Evolutionary conservation across 352 stramenopile genomes (phyloP).

Genomic region (Globisporangium perplexum): DNA sequence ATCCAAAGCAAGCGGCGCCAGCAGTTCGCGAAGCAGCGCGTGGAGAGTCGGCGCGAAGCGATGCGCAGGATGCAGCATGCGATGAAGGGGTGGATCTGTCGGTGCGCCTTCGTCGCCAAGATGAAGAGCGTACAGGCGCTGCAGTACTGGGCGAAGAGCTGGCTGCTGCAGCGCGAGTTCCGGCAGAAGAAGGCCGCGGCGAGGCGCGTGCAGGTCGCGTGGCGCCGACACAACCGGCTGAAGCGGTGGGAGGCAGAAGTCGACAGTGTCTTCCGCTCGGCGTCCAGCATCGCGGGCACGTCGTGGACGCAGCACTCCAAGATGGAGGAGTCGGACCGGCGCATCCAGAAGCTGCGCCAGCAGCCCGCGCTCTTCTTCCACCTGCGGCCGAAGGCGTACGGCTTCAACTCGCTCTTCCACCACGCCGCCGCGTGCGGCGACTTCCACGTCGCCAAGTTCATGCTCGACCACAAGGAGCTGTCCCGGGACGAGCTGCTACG

Average conservation of each 20-base stretch:
- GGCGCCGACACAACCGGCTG: constrained; percentile 29
- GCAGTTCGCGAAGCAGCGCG: constrained; percentile 17
- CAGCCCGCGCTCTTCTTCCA: constrained; percentile 43
- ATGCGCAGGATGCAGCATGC: constrained; percentile 39
- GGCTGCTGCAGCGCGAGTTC: constrained; percentile 44
- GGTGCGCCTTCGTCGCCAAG: constrained; percentile 33
- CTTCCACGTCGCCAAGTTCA: constrained; percentile 76
- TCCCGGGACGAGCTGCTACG: constrained; percentile 23
- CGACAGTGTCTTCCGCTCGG: constrained; percentile 37
- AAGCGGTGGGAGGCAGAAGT: constrained; percentile 39
- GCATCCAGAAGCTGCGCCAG: constrained; percentile 44
- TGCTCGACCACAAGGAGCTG: constrained; percentile 32
- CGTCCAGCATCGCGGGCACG: constrained; percentile 3
- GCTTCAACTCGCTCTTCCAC: constrained; percentile 72
- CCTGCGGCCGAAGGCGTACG: constrained; percentile 40
- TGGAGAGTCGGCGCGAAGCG: constrained; percentile 19
- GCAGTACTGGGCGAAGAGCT: constrained; percentile 53
- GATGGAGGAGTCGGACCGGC: constrained; percentile 66
- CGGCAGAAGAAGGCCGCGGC: constrained; percentile 19
- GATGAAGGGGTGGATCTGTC: constrained; percentile 40
- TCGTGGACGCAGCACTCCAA: constrained; percentile 45
- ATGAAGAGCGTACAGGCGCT: constrained; percentile 22
- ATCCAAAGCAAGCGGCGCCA: constrained; percentile 48
- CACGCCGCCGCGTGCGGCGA: constrained; percentile 55
- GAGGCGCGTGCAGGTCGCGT: constrained; percentile 35